phyloP scores from a whole-genome alignment of 352 stramenopile species.

The Aphanomyces cochlioides region DNA sequence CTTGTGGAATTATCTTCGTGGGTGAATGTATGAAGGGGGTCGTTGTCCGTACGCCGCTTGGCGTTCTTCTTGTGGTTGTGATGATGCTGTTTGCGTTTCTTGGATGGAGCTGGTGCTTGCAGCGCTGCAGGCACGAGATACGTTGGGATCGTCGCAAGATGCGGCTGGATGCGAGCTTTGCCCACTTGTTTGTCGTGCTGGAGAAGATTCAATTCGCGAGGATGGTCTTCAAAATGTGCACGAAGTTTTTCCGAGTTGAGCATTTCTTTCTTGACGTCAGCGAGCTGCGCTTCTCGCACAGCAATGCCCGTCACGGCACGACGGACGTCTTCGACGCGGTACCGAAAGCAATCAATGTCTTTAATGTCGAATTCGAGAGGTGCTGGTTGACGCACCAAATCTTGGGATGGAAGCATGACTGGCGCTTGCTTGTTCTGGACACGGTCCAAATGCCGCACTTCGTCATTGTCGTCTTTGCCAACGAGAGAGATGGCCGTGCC shows the following conservation, averaged over 20 bases:
- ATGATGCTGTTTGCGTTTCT: constrained; percentile 81
- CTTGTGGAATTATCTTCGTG: constrained; percentile 42
- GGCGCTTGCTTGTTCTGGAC: constrained; percentile 93
- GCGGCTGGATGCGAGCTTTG: constrained; percentile 90
- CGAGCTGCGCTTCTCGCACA: constrained; percentile 93
- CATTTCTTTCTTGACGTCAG: constrained; percentile 97
- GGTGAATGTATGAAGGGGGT: constrained; percentile 95
- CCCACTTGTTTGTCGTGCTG: constrained; percentile 96
- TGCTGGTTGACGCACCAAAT: constrained; percentile 89
- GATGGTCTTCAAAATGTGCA: constrained; percentile 97
- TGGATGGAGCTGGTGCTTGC: constrained; percentile 73
- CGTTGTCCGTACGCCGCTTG: constrained; percentile 91
- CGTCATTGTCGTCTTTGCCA: constrained; percentile 63
- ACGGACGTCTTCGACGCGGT: constrained; percentile 94
- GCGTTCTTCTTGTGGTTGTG: constrained; percentile 48
- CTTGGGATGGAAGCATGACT: constrained; percentile 66
- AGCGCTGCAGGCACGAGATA: constrained; percentile 97
- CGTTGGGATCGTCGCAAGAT: constrained; percentile 93
- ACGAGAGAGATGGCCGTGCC: constrained; percentile 97
- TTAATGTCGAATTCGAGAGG: constrained; percentile 96
- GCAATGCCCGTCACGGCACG: constrained; percentile 92
- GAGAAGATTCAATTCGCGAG: constrained; percentile 91
- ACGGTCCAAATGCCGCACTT: constrained; percentile 78
- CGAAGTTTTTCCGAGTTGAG: constrained; percentile 96
- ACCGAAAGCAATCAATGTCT: constrained; percentile 98